These are phyloP conservation scores for Fusarium lateritium DNA, from an alignment of 2,329 filamentous ascomycete species.

Conservation along the genomic window DNA sequence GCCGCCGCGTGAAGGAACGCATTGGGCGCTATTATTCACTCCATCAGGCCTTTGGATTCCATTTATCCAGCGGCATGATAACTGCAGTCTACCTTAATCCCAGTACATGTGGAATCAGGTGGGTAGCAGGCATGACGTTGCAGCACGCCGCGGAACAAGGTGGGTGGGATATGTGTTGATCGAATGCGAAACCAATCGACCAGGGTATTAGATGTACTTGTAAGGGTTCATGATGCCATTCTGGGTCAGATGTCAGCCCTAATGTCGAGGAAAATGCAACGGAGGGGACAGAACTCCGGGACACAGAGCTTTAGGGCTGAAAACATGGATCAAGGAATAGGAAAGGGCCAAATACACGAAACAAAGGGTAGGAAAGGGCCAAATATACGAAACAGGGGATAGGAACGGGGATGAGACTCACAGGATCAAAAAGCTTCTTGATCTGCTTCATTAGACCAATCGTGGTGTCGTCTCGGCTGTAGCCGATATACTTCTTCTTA, in stretches of 20 bases:
- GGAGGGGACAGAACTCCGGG: slow-evolving; percentile 5
- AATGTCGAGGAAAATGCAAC: slow-evolving; percentile 19
- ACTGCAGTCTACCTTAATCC: slow-evolving; percentile 4
- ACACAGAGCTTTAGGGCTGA: slow-evolving; percentile 18
- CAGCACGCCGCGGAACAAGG: slow-evolving; percentile 14
- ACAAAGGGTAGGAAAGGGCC: not conserved
- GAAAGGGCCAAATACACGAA: not conserved
- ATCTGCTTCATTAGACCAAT: slow-evolving; percentile 94
- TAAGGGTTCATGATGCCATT: slow-evolving; percentile 99
- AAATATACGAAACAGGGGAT: slow-evolving; percentile 9
- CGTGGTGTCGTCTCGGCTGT: slow-evolving; percentile 91
- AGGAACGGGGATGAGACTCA: slow-evolving; percentile 64
- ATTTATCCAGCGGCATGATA: slow-evolving; percentile 12
- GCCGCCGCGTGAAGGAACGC: slow-evolving; percentile 2
- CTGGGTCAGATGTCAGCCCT: slow-evolving; percentile 62
- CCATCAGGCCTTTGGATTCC: slow-evolving; percentile 1
- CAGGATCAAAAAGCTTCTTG: slow-evolving; percentile 94
- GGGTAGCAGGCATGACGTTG: slow-evolving; percentile 26
- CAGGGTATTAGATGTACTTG: slow-evolving; percentile 80
- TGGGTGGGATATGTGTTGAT: slow-evolving; percentile 34
- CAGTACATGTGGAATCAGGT: slow-evolving; percentile 20
- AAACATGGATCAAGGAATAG: not conserved
- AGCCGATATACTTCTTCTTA: slow-evolving; percentile 96
- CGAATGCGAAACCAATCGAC: slow-evolving; percentile 22
- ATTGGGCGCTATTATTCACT: slow-evolving; percentile 12